Percentiles rank a stretch among this genome's conserved stretches.
Conservation (phyloP, 768 basidiomycete species). For the Lyophyllum decastes region DNA sequence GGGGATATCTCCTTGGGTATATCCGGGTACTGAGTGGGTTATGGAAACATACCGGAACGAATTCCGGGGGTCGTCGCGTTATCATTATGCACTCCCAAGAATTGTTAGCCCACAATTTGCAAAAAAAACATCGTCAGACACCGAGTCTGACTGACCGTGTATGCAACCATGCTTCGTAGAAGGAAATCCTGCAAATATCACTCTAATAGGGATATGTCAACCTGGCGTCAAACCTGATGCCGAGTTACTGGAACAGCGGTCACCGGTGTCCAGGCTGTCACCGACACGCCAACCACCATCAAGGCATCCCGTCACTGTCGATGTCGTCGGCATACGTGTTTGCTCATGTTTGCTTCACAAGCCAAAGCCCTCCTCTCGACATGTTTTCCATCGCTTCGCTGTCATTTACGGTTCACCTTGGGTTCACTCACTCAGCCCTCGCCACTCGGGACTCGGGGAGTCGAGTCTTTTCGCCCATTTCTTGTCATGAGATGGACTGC, state of each 20-base stretch:
- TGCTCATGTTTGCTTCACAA: background rate
- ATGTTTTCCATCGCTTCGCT: background rate
- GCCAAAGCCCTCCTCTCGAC: background rate
- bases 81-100: too few relatives aligned
- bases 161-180: too few relatives aligned
- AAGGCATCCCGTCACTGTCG: background rate
- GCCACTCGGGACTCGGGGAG: too few relatives aligned
- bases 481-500: slow-evolving; percentile 58
- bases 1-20: background rate
- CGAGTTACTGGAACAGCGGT: background rate
- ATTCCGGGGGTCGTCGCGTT: too few relatives aligned
- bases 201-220: background rate
- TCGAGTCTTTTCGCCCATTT: background rate
- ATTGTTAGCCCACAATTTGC: too few relatives aligned
- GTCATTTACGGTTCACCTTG: background rate
- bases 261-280: background rate
- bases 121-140: too few relatives aligned
- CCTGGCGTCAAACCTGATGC: background rate
- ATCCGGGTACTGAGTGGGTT: background rate
- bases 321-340: background rate
- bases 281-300: background rate
- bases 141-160: too few relatives aligned
- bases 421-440: too few relatives aligned
- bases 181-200: too few relatives aligned
- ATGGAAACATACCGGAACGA: background rate